Conservation (phyloP, 192 early-diverging fungal species). For the Coemansia sp. region DNA sequence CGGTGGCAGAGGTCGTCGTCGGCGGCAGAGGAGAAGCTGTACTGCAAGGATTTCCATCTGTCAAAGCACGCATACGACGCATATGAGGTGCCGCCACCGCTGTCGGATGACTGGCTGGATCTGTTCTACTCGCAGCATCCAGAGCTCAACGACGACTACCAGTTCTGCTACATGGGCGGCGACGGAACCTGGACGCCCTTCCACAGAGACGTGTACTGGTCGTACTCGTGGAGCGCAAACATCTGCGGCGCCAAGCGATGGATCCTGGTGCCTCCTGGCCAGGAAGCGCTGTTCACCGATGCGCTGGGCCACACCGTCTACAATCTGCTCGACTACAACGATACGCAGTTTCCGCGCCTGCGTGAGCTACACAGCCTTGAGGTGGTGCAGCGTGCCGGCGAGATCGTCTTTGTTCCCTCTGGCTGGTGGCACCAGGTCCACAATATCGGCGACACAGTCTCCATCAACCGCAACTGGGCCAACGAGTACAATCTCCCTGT, state of each 20-base stretch:
- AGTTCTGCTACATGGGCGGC: conserved; percentile 74
- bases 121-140: conserved; percentile 53
- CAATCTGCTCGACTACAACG: conserved; percentile 56
- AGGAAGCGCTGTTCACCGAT: conserved; percentile 64
- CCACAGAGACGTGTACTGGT: conserved; percentile 76
- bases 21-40: conserved; percentile 23
- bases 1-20: conserved; percentile 40
- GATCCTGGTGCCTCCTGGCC: conserved; percentile 67
- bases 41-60: conserved; percentile 79
- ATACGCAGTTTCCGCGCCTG: conserved; percentile 55
- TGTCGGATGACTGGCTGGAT: conserved; percentile 72
- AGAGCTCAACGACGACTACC: conserved; percentile 63
- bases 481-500: conserved; percentile 62
- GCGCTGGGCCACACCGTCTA: conserved; percentile 59
- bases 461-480: conserved; percentile 78
- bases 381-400: conserved; percentile 62
- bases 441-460: conserved; percentile 70
- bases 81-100: conserved; percentile 11
- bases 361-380: conserved; percentile 50
- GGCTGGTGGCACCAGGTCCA: conserved; percentile 76
- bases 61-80: conserved; percentile 13
- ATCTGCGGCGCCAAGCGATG: conserved; percentile 72
- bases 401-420: conserved; percentile 72
- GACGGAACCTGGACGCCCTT: conserved; percentile 72
- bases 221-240: conserved; percentile 76